These are phyloP conservation scores for Exserohilum turcica DNA, from an alignment of 2,329 filamentous ascomycete genomes.

Conservation along the genomic window DNA sequence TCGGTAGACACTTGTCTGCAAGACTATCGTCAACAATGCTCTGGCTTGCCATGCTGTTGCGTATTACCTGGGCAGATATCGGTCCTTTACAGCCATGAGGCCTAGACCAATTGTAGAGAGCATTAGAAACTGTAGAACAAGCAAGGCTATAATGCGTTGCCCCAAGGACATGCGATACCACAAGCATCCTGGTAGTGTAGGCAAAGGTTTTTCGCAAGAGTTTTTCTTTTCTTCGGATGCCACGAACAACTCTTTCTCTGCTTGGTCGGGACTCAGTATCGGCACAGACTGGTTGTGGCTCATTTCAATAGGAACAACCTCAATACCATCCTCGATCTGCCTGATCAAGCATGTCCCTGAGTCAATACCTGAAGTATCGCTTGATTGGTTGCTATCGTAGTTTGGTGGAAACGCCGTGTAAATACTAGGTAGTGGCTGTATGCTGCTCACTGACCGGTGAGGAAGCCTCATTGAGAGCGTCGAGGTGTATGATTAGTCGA, in stretches of 20 bases:
- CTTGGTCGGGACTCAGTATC: slow-evolving; percentile 31
- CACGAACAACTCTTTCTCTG: slow-evolving; percentile 38
- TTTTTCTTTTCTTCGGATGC: slow-evolving; percentile 2
- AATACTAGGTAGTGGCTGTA: slow-evolving; percentile 35
- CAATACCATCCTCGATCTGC: slow-evolving; percentile 36
- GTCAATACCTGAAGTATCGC: slow-evolving; percentile 13
- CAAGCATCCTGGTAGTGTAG: slow-evolving; percentile 23
- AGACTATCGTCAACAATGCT: not conserved
- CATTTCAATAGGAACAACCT: slow-evolving; percentile 39
- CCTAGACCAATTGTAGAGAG: slow-evolving; percentile 23
- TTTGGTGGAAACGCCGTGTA: slow-evolving; percentile 31
- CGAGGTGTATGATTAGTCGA: not conserved
- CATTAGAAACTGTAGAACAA: slow-evolving; percentile 27
- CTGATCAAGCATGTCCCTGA: slow-evolving; percentile 19
- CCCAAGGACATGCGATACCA: slow-evolving; percentile 30
- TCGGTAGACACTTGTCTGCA: not conserved
- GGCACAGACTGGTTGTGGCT: slow-evolving; percentile 30
- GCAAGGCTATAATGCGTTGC: slow-evolving; percentile 27
- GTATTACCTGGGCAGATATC: slow-evolving; percentile 12
- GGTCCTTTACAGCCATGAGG: slow-evolving; percentile 19
- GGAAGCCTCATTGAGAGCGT: slow-evolving; percentile 31
- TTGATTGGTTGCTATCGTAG: slow-evolving; percentile 11
- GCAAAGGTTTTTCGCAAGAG: slow-evolving; percentile 30
- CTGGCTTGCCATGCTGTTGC: not conserved
- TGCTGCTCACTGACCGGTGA: slow-evolving; percentile 29